Conservation (phyloP, 495 filamentous ascomycete genomes). For the Beverwykella pulmonaria region DNA sequence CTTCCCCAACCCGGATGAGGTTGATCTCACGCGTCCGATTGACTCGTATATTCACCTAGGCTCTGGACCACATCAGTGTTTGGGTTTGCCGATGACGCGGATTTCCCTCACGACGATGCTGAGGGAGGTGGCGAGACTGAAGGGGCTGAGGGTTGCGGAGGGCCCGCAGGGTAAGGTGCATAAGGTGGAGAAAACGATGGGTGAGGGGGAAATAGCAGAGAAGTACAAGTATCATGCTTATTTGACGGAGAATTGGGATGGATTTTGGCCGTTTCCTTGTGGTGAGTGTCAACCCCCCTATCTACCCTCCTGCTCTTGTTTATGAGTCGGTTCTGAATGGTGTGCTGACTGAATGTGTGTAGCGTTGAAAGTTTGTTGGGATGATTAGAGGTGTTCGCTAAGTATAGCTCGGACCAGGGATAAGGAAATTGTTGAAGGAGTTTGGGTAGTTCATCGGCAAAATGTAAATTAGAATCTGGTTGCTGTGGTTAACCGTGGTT, state of each 20-base stretch:
- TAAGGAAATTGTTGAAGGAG: no score
- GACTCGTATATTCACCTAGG: constrained; percentile 46
- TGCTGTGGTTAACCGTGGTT: no score
- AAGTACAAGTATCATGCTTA: constrained; percentile 38
- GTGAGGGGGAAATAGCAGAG: constrained; percentile 7
- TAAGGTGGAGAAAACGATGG: constrained; percentile 37
- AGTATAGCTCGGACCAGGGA: no score
- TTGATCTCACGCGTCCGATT: constrained; percentile 38
- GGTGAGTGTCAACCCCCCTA: constrained; percentile 39
- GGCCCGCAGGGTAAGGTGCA: constrained; percentile 44
- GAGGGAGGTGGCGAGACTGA: constrained; percentile 39
- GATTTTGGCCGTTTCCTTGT: constrained; percentile 44
- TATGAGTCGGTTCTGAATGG: not conserved
- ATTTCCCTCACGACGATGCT: constrained; percentile 47
- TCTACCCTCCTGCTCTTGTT: not conserved
- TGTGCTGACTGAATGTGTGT: not conserved
- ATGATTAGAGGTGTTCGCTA: no score
- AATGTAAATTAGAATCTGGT: no score
- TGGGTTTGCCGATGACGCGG: constrained; percentile 43
- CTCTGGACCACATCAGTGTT: constrained; percentile 41
- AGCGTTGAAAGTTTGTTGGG: constrained; percentile 20
- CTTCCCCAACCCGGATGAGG: constrained; percentile 42
- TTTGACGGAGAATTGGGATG: constrained; percentile 46
- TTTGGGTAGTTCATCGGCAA: no score
- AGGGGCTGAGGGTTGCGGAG: constrained; percentile 36